Conservation (phyloP, 768 basidiomycete genomes). For the Auriscalpium microsporum region DNA sequence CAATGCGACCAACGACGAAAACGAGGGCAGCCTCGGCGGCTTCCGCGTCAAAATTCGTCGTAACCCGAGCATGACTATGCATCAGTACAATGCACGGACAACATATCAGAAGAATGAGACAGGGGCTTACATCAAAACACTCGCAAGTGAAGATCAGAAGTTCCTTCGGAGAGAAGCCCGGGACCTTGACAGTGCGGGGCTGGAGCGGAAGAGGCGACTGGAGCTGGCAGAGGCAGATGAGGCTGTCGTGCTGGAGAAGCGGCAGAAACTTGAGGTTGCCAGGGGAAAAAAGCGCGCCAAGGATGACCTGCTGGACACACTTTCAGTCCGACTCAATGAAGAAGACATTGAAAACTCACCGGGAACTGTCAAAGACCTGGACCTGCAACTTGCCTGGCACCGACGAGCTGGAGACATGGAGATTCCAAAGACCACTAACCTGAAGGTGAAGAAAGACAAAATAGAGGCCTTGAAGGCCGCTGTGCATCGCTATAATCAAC, state of each 20-base stretch:
- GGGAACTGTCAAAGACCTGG: neutral
- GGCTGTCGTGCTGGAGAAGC: neutral
- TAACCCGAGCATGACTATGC: neutral
- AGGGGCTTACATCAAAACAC: neutral
- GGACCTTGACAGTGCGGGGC: neutral
- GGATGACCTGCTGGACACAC: neutral
- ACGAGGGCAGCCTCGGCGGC: slow-evolving; percentile 20
- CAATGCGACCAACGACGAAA: slow-evolving; percentile 22
- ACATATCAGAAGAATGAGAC: slow-evolving; percentile 1
- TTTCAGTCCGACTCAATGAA: neutral
- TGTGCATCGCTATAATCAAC: neutral
- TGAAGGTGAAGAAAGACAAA: neutral
- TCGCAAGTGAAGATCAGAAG: neutral
- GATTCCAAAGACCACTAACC: neutral
- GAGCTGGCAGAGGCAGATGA: neutral
- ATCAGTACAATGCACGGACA: slow-evolving; percentile 3
- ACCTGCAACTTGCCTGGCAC: neutral
- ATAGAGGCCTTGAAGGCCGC: neutral
- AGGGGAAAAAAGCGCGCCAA: neutral
- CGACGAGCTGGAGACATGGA: neutral
- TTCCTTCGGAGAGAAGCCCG: neutral
- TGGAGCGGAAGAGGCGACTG: neutral
- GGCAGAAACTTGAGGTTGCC: neutral
- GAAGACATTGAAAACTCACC: neutral
- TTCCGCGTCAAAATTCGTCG: neutral